Evolutionary conservation across 305 asterid species (phyloP).

Genomic region (Striga hermonthica): DNA sequence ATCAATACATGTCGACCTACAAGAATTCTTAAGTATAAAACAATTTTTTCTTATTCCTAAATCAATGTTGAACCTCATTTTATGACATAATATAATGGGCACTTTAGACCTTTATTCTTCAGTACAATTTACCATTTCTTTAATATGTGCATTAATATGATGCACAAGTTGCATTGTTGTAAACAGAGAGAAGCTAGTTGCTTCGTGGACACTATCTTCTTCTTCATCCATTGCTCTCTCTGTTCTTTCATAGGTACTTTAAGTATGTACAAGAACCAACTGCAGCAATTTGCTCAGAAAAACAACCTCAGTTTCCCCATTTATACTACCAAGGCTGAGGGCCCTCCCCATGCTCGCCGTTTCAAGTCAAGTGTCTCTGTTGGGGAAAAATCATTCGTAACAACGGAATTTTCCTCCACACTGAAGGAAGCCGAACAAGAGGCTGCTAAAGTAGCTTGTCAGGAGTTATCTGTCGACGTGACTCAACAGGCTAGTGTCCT

Average conservation of each 20-base stretch:
- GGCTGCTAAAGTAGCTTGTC: constrained; percentile 77
- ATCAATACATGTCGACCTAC: background rate
- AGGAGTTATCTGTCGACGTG: constrained; percentile 41
- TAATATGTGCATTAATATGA: constrained; percentile 4
- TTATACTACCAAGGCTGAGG: constrained; percentile 57
- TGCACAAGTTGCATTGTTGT: background rate
- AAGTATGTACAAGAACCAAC: constrained; percentile 63
- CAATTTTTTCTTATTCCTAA: too few relatives aligned
- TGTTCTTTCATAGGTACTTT: constrained; percentile 39
- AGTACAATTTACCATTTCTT: background rate
- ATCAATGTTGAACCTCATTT: too few relatives aligned
- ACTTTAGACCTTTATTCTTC: background rate
- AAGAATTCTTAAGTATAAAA: too few relatives aligned
- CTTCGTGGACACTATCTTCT: background rate
- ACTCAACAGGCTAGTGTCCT: constrained; percentile 53
- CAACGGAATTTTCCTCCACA: constrained; percentile 48
- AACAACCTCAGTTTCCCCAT: constrained; percentile 48
- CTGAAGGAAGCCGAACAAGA: constrained; percentile 90
- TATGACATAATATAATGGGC: too few relatives aligned
- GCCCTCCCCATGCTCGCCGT: constrained; percentile 73
- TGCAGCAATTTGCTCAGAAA: constrained; percentile 71
- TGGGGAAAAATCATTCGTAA: constrained; percentile 48
- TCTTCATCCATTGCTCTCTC: constrained; percentile 3
- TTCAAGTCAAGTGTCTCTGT: constrained; percentile 60
- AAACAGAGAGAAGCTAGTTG: background rate